Evolutionary conservation across 1,139 yeast genomes (phyloP), one percentile per base, ranked within the genome.

Genomic region (Meyerozyma smithsonii): DNA sequence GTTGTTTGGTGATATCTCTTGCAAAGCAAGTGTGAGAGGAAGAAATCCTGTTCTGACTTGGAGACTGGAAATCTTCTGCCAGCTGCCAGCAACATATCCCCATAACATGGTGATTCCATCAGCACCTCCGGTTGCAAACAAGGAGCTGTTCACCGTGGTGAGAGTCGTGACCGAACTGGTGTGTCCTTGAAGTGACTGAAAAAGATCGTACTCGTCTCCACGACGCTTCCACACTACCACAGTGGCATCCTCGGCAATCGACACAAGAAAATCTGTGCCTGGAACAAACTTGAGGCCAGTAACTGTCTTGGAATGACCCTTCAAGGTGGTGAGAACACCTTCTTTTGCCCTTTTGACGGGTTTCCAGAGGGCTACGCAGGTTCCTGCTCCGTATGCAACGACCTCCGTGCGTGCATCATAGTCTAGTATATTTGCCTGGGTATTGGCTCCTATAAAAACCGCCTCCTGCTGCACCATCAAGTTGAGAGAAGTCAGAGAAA

Each of bases 361-460:
- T 25, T 72, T 62, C 94, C 95, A 87, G 33, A 88, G 58, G 0
- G 94, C 94, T 36, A 89, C 65, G n/a, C 78, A 73, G 39, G 69
- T 72, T 2, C 81, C 80, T 0, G 95, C 92, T 8, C 95, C 96
- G 60, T 68, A 88, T 0, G 95, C 96, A 8, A 85, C 70, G 4
- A 74, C 44, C 16, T 66, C 59, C 11, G 54, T 53, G 0, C 45
- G 43, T 0, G 57, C 46, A 46, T 71, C 68, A 54, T 73, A 77
- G 52, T 82, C 94, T 8, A 86, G 76, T 4, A 78, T 81, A 49
- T 75, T 78, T 8, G 84, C 73, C 51, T 84, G 90, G 47, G 78
- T 76, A 56, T 88, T 88, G 24, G 90, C 94, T 6, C 96, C 97
- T 12, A 81, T 69, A 49, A 87, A 81, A 7, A 83, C 67, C 33